These are phyloP conservation scores for Botrytis fragariae DNA, from an alignment of 2,329 filamentous ascomycete species.

Conservation along the genomic window DNA sequence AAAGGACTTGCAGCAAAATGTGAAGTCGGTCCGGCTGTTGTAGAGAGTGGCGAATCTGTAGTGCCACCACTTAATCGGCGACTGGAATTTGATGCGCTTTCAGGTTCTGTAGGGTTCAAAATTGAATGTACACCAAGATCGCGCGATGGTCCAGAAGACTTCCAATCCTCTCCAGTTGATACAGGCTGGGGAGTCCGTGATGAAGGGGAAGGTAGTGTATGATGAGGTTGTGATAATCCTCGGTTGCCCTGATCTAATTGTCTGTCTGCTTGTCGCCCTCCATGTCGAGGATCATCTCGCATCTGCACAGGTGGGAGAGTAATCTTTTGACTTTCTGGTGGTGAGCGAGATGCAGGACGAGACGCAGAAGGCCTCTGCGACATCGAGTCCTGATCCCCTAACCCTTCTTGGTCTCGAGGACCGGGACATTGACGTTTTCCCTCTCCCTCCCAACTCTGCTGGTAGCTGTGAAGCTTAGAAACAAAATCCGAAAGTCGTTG, in stretches of 20 bases:
- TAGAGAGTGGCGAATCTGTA: constrained; percentile 31
- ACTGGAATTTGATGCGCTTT: constrained; percentile 24
- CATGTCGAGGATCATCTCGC: constrained; percentile 37
- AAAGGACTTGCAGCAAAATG: constrained; percentile 33
- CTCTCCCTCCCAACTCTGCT: constrained; percentile 40
- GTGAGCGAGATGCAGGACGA: constrained; percentile 52
- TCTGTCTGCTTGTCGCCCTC: constrained; percentile 31
- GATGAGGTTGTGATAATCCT: constrained; percentile 25
- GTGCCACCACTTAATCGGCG: constrained; percentile 29
- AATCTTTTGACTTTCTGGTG: constrained; percentile 38
- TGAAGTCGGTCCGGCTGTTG: constrained; percentile 22
- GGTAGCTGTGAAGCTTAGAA: constrained; percentile 38
- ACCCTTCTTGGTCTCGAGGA: constrained; percentile 49
- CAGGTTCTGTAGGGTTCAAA: constrained; percentile 39
- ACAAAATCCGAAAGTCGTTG: constrained; percentile 37
- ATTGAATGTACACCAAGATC: constrained; percentile 40
- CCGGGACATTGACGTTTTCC: constrained; percentile 56
- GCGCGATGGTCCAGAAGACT: constrained; percentile 32
- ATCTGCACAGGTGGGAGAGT: constrained; percentile 37
- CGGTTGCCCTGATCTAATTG: constrained; percentile 29
- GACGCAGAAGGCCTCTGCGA: constrained; percentile 59
- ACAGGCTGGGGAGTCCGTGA: constrained; percentile 25
- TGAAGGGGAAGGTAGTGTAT: constrained; percentile 29
- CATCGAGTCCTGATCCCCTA: constrained; percentile 62
- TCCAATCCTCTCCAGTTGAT: constrained; percentile 30